Conservation (phyloP, 1,284 basidiomycete species). For the Sporisorium reilianum region DNA sequence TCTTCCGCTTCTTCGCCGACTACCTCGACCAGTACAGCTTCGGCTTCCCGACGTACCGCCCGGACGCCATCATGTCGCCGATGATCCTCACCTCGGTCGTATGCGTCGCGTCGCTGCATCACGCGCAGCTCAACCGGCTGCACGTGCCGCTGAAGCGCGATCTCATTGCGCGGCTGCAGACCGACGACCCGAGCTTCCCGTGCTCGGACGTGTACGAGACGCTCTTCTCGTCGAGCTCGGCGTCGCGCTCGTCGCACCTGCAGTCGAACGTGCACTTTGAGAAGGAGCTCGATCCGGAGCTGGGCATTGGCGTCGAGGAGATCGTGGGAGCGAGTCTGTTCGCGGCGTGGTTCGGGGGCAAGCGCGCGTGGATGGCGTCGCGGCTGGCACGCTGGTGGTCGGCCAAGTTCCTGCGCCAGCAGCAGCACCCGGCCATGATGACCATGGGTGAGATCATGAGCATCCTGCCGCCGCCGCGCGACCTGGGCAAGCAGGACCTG, state of each 20-base stretch:
- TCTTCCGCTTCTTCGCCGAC: conserved; percentile 44
- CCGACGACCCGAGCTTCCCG: conserved; percentile 36
- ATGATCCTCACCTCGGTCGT: conserved; percentile 40
- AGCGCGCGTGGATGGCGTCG: conserved; percentile 43
- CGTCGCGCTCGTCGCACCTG: conserved; percentile 10
- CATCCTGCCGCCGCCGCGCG: conserved; percentile 34
- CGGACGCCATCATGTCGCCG: conserved; percentile 48
- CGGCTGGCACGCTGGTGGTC: conserved; percentile 38
- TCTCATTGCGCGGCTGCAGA: conserved; percentile 34
- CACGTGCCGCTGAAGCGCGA: conserved; percentile 29
- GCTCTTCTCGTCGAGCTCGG: conserved; percentile 31
- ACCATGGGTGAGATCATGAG: conserved; percentile 48
- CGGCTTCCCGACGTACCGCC: conserved; percentile 35
- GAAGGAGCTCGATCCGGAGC: conserved; percentile 41
- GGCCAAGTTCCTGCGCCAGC: conserved; percentile 39
- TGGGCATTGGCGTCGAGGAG: conserved; percentile 43
- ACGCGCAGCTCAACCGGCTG: conserved; percentile 36
- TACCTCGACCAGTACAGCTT: conserved; percentile 46
- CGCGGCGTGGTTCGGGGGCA: conserved; percentile 36
- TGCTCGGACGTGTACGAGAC: conserved; percentile 41
- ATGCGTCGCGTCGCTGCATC: conserved; percentile 32
- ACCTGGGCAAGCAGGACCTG: conserved; percentile 43
- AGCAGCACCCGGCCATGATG: conserved; percentile 43
- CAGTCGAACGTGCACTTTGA: conserved; percentile 37
- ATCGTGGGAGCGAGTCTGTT: conserved; percentile 37